These are phyloP conservation scores for Moesziomyces sp. DNA, from an alignment of 1,284 basidiomycete species.

Conservation along the genomic window DNA sequence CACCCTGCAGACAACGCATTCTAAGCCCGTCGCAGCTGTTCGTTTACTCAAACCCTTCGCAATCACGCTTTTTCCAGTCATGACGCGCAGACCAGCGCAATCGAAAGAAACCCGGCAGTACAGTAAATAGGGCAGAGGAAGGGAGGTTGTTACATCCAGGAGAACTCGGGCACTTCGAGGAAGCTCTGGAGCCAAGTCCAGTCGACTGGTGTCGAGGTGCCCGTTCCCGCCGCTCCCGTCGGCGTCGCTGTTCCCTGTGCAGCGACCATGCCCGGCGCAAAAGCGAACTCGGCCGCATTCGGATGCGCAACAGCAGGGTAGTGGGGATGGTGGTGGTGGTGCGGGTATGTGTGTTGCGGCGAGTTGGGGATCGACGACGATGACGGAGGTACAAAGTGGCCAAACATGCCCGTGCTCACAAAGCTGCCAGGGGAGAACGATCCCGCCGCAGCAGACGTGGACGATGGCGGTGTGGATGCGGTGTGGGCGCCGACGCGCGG, in stretches of 20 bases:
- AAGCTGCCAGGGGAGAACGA: constrained; percentile 35
- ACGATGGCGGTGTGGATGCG: constrained; percentile 9
- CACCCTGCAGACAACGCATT: constrained; percentile 51
- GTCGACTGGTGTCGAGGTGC: constrained; percentile 40
- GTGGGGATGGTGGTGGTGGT: neutral
- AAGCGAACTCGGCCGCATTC: constrained; percentile 11
- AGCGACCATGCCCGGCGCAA: constrained; percentile 6
- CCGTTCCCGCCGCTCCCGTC: constrained; percentile 19
- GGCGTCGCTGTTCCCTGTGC: constrained; percentile 18
- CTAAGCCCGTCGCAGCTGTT: constrained; percentile 6
- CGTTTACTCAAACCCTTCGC: neutral
- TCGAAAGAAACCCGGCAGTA: too few relatives aligned
- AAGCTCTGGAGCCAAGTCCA: constrained; percentile 54
- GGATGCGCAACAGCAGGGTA: constrained; percentile 1
- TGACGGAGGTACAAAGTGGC: constrained; percentile 25
- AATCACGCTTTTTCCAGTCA: too few relatives aligned
- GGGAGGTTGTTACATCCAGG: constrained; percentile 30
- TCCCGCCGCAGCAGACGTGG: constrained; percentile 2
- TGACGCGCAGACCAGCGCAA: too few relatives aligned
- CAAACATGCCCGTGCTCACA: constrained; percentile 43
- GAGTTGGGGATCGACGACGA: constrained; percentile 16
- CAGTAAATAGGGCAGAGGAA: neutral
- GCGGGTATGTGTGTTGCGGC: constrained; percentile 9
- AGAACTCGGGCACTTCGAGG: constrained; percentile 47
- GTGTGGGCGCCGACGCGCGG: constrained; percentile 6